Conservation (phyloP, 78 protist species). For the Bodo saltans region DNA sequence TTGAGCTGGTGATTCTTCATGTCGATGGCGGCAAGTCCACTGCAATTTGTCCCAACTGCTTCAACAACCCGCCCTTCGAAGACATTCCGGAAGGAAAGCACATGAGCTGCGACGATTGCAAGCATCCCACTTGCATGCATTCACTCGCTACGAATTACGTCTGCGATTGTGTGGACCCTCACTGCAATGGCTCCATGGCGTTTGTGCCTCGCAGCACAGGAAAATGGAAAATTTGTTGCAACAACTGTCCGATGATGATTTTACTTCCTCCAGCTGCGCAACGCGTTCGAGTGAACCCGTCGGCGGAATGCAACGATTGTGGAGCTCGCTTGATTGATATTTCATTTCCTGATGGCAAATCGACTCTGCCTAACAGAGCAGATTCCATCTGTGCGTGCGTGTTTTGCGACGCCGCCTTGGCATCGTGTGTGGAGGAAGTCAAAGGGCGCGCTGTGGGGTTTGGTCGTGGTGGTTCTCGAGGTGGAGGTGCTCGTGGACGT, state of each 20-base stretch:
- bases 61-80: slow-evolving; percentile 40
- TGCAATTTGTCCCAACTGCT: slow-evolving; percentile 38
- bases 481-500: neutral
- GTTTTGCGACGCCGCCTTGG: slow-evolving; percentile 11
- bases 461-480: neutral
- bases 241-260: slow-evolving; percentile 8
- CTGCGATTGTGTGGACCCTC: neutral
- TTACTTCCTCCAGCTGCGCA: neutral
- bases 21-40: neutral
- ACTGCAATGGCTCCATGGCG: slow-evolving; percentile 4
- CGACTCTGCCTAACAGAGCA: neutral
- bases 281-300: neutral
- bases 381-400: neutral
- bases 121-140: slow-evolving; percentile 16
- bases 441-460: slow-evolving; percentile 7
- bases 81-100: neutral
- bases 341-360: slow-evolving; percentile 10
- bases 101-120: slow-evolving; percentile 17
- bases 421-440: neutral
- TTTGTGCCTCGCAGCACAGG: neutral
- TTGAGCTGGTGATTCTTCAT: slow-evolving; percentile 35
- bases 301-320: slow-evolving; percentile 20
- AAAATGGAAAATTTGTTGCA: slow-evolving; percentile 24
- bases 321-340: neutral
- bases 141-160: neutral